Evolutionary conservation across 1,139 yeast species (phyloP), one percentile per base, ranked within the genome.

Genomic region (Arxiozyma slooffiae): DNA sequence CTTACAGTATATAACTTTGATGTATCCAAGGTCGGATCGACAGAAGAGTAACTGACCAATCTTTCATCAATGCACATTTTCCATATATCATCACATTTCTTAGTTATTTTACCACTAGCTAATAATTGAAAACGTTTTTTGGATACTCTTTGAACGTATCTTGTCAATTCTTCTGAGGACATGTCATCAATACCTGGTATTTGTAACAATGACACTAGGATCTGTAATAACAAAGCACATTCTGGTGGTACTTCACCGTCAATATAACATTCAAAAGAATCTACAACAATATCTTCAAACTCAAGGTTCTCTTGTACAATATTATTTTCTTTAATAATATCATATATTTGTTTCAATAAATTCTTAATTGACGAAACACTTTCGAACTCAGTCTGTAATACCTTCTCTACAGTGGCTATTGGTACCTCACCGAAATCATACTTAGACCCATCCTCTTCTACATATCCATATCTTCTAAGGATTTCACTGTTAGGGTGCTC

Each of bases 401-500:
- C 55, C 1, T 52, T 58, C 43, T 69, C 70, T 20, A 84, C 71
- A 3, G 62, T 60, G 0, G 55, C 48, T 46, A 82, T 55, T 1
- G 82, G 75, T 2, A 92, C 62, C 64, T 92, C 97, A 7, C 84
- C 96, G 59, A 86, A 84, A 64, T 92, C 97, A 63, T 73, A 80
- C 48, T 77, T 78, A 0, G 96, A 86, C 0, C 90, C 90, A 14
- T 74, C 75, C 53, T 73, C 67, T 67, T 92, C 97, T 22, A 87
- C 94, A 61, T 87, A 92, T 0, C 98, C 98, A 58, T 90, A 92
- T 51, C 96, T 76, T 60, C 98, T 78, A 52, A 92, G 72, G 38
- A 92, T 75, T 61, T 92, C 97, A 36, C 92, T 74, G 64, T 90
- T 90, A 24, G 97, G 95, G 57, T 86, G 82, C 49, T 88, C 94